Percentiles rank a stretch among this genome's conserved stretches.
Evolutionary conservation across 2,329 filamentous ascomycete genomes (phyloP).

Genomic region (Purpureocillium takamizusanense): DNA sequence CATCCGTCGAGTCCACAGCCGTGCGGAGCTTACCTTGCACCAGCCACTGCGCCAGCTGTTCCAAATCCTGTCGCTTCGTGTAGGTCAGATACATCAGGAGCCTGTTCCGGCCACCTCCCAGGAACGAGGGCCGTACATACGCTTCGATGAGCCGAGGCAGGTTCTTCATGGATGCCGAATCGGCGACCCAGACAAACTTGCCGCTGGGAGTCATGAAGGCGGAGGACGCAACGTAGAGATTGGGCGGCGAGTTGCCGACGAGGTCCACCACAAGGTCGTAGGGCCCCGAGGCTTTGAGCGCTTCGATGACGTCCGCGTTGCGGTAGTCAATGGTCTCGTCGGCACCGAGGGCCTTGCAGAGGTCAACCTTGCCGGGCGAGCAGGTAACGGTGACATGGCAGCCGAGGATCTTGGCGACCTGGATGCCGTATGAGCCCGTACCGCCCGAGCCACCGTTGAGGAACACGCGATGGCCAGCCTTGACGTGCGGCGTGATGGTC

Average conservation of each 20-base stretch:
- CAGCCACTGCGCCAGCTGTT: slow-evolving; percentile 44
- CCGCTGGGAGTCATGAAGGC: slow-evolving; percentile 38
- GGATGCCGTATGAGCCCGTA: slow-evolving; percentile 51
- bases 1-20: slow-evolving; percentile 44
- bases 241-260: slow-evolving; percentile 36
- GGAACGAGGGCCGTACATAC: slow-evolving; percentile 20
- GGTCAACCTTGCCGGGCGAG: slow-evolving; percentile 46
- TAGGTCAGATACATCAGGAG: slow-evolving; percentile 30
- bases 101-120: slow-evolving; percentile 31
- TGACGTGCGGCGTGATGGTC: slow-evolving; percentile 35
- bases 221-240: slow-evolving; percentile 44
- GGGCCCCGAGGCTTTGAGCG: slow-evolving; percentile 36
- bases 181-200: slow-evolving; percentile 42
- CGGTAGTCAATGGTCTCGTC: slow-evolving; percentile 58
- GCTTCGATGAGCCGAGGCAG: slow-evolving; percentile 14
- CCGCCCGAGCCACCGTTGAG: slow-evolving; percentile 60
- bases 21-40: slow-evolving; percentile 47
- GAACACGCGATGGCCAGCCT: slow-evolving; percentile 47
- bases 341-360: slow-evolving; percentile 51
- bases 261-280: slow-evolving; percentile 51
- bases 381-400: slow-evolving; percentile 53
- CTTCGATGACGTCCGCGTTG: slow-evolving; percentile 33
- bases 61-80: slow-evolving; percentile 35
- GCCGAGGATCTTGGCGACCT: slow-evolving; percentile 54
- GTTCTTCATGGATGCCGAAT: slow-evolving; percentile 19